phyloP scores from a whole-genome alignment of 192 early-diverging fungal species.

The Bifiguratus adelaidae region DNA sequence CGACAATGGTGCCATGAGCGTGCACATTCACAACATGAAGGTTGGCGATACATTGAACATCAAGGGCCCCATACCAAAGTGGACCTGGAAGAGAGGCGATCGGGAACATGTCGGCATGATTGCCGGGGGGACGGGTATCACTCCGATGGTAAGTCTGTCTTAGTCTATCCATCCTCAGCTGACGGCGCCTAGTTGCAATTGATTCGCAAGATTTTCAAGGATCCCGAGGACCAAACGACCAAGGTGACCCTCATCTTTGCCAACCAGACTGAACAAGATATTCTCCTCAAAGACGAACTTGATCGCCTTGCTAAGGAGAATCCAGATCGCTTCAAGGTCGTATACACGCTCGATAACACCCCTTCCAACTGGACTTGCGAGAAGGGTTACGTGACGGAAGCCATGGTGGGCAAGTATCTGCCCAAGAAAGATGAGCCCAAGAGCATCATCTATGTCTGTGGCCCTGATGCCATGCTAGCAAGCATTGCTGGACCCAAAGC shows the following conservation, averaged over 20 bases:
- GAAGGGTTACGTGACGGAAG: slow-evolving; percentile 63
- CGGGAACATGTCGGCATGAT: slow-evolving; percentile 53
- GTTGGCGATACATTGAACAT: slow-evolving; percentile 65
- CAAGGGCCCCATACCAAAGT: slow-evolving; percentile 68
- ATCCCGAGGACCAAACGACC: slow-evolving; percentile 52
- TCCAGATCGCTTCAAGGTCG: slow-evolving; percentile 53
- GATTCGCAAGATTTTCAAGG: slow-evolving; percentile 44
- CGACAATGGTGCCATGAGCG: slow-evolving; percentile 42
- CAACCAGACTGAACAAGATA: slow-evolving; percentile 59
- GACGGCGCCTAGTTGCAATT: slow-evolving; percentile 32
- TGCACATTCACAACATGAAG: slow-evolving; percentile 46
- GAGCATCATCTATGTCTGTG: slow-evolving; percentile 33
- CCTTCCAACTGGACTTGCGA: slow-evolving; percentile 57
- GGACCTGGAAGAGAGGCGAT: slow-evolving; percentile 47
- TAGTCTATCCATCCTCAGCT: background rate
- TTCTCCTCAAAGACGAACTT: slow-evolving; percentile 53
- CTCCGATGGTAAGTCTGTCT: slow-evolving; percentile 37
- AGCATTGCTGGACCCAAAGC: slow-evolving; percentile 70
- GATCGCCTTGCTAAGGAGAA: slow-evolving; percentile 40
- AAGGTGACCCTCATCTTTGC: slow-evolving; percentile 62
- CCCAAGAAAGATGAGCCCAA: slow-evolving; percentile 42
- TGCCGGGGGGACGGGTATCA: slow-evolving; percentile 66
- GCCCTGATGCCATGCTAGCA: slow-evolving; percentile 63
- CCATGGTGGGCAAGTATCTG: slow-evolving; percentile 56
- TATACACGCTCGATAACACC: slow-evolving; percentile 55